These are phyloP conservation scores for Plasmodium vivax DNA, from an alignment of 169 alveolate species.

Conservation along the genomic window DNA sequence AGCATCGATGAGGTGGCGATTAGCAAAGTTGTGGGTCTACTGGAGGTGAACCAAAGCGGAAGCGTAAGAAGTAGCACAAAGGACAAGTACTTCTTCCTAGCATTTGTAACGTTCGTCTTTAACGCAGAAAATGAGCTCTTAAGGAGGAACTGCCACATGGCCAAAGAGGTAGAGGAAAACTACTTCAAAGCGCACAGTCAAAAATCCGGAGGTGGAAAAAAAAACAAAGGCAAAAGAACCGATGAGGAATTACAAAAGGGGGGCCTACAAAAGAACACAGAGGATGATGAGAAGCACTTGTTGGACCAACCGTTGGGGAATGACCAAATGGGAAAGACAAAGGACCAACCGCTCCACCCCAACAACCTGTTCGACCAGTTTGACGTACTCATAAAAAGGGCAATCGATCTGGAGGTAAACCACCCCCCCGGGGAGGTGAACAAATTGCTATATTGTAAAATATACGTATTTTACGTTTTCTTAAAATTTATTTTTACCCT, in stretches of 20 bases:
- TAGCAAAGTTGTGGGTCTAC: not conserved
- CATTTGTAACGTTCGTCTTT: slow-evolving; percentile 42
- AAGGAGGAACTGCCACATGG: not conserved
- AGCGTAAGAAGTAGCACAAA: not conserved
- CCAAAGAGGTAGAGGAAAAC: slow-evolving; percentile 14
- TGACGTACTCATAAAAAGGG: slow-evolving; percentile 42
- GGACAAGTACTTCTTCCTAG: slow-evolving; percentile 3
- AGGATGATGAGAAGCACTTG: not conserved
- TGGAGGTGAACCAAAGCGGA: slow-evolving; percentile 4
- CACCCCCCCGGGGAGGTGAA: not conserved
- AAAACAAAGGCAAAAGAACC: not conserved
- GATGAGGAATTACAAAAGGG: not conserved
- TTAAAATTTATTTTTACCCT: slow-evolving; percentile 13
- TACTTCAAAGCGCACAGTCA: not conserved
- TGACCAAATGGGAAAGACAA: not conserved
- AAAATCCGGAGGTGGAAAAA: not conserved
- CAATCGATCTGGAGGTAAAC: slow-evolving; percentile 5
- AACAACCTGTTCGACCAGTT: slow-evolving; percentile 12
- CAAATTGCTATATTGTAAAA: not conserved
- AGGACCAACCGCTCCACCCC: not conserved
- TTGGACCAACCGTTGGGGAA: not conserved
- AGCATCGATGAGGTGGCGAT: not conserved
- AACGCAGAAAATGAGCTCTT: slow-evolving; percentile 21
- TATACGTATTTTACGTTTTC: not conserved
- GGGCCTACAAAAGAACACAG: not conserved